Percentiles rank a stretch among this genome's conserved stretches.
Conservation (phyloP, 1,139 yeast species). For the Dujonia santamariae region DNA sequence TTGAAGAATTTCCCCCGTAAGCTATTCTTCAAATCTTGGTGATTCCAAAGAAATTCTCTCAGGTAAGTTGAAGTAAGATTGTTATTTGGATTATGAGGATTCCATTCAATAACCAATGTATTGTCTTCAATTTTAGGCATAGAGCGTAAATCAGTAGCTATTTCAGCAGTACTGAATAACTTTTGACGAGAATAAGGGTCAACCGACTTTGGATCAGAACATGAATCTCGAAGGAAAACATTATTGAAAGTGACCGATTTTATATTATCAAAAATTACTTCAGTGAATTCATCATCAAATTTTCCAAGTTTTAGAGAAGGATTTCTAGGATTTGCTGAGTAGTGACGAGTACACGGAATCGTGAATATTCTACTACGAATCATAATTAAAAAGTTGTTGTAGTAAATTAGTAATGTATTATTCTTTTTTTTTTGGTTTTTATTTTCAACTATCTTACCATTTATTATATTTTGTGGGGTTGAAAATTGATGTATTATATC, state of each 20-base stretch:
- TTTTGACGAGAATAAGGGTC: slow-evolving; percentile 62
- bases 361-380: too few species aligned
- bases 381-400: too few species aligned
- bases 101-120: slow-evolving; percentile 51
- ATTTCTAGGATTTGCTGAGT: too few species aligned
- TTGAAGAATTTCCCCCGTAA: slow-evolving; percentile 31
- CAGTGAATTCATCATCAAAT: slow-evolving; percentile 17
- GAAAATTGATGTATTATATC: too few species aligned
- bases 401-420: too few species aligned
- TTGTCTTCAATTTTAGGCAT: slow-evolving; percentile 20
- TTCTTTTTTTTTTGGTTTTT: too few species aligned
- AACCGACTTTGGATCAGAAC: slow-evolving; percentile 46
- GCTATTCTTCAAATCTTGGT: slow-evolving; percentile 34
- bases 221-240: slow-evolving; percentile 65
- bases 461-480: too few species aligned
- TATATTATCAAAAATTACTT: slow-evolving; percentile 19
- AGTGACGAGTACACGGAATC: too few species aligned
- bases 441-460: too few species aligned
- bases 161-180: slow-evolving; percentile 59
- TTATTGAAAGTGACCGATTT: slow-evolving; percentile 44
- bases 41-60: slow-evolving; percentile 43
- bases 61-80: slow-evolving; percentile 4
- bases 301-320: slow-evolving; percentile 3
- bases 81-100: slow-evolving; percentile 28
- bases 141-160: slow-evolving; percentile 24